A percentile compares a stretch with the other conserved stretches of the same genome.
Evolutionary conservation across 306 rosid genomes (phyloP).

Genomic region (Acmispon strigosus): DNA sequence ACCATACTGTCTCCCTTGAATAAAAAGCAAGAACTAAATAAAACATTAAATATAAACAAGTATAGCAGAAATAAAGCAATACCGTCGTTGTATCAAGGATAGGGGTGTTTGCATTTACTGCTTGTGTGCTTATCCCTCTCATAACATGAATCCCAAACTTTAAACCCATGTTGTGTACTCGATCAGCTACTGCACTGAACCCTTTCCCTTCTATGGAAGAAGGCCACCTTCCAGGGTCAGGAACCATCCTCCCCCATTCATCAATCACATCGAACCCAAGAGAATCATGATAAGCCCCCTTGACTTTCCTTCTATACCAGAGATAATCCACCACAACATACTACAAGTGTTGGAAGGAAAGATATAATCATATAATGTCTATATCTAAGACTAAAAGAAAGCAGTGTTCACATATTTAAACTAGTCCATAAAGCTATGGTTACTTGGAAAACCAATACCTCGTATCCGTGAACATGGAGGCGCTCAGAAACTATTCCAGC

Average conservation of each 20-base stretch:
- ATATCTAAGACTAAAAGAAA: neutral
- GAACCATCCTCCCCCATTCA: conserved; percentile 87
- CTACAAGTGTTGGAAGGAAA: conserved; percentile 41
- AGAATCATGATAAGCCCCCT: conserved; percentile 71
- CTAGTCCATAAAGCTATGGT: neutral
- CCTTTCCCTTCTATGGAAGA: conserved; percentile 73
- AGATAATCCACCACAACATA: conserved; percentile 93
- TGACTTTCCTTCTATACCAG: conserved; percentile 77
- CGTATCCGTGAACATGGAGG: conserved; percentile 36
- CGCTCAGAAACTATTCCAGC: conserved; percentile 39
- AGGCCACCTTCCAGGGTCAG: conserved; percentile 91
- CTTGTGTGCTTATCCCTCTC: conserved; percentile 97
- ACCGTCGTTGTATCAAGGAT: conserved; percentile 70
- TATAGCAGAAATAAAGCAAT: conserved; percentile 18
- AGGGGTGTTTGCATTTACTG: conserved; percentile 76
- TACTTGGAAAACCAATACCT: conserved; percentile 22
- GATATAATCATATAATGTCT: conserved; percentile 10
- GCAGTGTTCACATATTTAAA: neutral
- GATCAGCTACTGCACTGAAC: conserved; percentile 54
- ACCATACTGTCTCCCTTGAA: neutral
- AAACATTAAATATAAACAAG: neutral
- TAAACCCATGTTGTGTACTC: conserved; percentile 77
- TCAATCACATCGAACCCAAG: conserved; percentile 88
- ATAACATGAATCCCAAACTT: conserved; percentile 94
- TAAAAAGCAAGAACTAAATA: neutral